phyloP scores from a whole-genome alignment of 805 yeast genomes.

The Candida maesae region DNA sequence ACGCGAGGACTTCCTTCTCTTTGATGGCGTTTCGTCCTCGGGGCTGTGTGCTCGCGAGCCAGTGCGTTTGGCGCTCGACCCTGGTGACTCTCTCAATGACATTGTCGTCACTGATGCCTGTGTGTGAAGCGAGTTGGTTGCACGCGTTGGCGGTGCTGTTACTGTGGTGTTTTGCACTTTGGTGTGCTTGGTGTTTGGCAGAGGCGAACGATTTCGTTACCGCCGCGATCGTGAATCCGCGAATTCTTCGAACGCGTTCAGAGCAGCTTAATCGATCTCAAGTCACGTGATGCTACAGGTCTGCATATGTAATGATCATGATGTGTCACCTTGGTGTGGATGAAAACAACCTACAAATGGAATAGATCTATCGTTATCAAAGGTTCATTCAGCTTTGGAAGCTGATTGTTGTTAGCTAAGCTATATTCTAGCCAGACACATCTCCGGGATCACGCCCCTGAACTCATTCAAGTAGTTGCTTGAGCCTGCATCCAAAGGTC shows the following conservation, averaged over 20 bases:
- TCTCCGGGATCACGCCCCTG: conserved; percentile 39
- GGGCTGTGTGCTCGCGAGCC: conserved; percentile 2
- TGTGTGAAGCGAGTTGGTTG: neutral
- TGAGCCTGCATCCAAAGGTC: conserved; percentile 4
- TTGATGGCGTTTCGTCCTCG: conserved; percentile 11
- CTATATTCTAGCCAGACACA: conserved; percentile 25
- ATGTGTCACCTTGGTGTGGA: too few species aligned
- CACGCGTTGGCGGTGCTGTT: neutral
- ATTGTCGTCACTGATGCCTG: too few species aligned
- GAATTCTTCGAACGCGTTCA: too few species aligned
- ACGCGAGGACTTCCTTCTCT: conserved; percentile 18
- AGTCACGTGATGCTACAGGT: too few species aligned
- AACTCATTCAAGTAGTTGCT: conserved; percentile 31
- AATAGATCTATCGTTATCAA: too few species aligned
- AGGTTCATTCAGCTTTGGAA: too few species aligned
- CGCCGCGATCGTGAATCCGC: too few species aligned
- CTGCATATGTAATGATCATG: too few species aligned
- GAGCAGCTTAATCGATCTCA: too few species aligned
- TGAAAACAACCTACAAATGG: too few species aligned
- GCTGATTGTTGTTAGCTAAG: too few species aligned
- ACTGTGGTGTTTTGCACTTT: neutral
- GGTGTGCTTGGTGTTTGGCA: neutral
- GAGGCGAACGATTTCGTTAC: neutral
- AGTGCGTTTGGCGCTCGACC: conserved; percentile 5
- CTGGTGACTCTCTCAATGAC: too few species aligned